A percentile compares a stretch with the other conserved stretches of the same genome.
Evolutionary conservation across 768 basidiomycete species (phyloP).

Genomic region (Leccinum broughii): DNA sequence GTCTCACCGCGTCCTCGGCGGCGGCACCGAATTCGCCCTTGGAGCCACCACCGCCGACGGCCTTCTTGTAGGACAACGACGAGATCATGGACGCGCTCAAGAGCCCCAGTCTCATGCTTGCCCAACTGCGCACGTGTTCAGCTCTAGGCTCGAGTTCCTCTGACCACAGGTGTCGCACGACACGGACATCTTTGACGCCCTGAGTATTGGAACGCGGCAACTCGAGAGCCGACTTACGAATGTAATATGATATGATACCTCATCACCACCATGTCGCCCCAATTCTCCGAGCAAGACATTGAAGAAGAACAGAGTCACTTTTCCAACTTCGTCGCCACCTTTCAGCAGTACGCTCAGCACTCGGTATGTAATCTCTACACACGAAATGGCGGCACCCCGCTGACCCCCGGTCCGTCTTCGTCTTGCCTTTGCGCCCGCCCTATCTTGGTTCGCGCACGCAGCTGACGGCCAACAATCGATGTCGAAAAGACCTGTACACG

Average conservation of each 20-base stretch:
- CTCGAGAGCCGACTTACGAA: background rate
- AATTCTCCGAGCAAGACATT: constrained; percentile 35
- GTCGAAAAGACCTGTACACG: constrained; percentile 76
- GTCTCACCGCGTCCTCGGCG: constrained; percentile 24
- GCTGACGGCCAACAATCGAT: constrained; percentile 60
- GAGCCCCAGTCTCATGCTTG: constrained; percentile 95
- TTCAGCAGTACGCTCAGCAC: constrained; percentile 72
- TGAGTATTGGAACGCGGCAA: too few relatives aligned
- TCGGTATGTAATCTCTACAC: constrained; percentile 36
- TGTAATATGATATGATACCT: background rate
- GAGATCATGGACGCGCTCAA: constrained; percentile 99
- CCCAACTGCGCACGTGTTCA: constrained; percentile 80
- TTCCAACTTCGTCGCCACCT: constrained; percentile 71
- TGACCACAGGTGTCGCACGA: too few relatives aligned
- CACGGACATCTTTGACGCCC: too few relatives aligned
- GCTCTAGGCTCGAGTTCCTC: background rate
- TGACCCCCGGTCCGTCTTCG: background rate
- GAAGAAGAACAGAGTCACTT: constrained; percentile 72
- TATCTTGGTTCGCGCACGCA: constrained; percentile 19
- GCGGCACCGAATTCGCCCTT: too few relatives aligned
- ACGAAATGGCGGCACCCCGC: background rate
- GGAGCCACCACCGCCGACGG: background rate
- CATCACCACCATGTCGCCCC: constrained; percentile 20
- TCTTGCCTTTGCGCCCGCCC: background rate
- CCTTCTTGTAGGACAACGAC: constrained; percentile 71